Conservation (phyloP, 2,329 filamentous ascomycete genomes). For the Chaetomium strumarium region DNA sequence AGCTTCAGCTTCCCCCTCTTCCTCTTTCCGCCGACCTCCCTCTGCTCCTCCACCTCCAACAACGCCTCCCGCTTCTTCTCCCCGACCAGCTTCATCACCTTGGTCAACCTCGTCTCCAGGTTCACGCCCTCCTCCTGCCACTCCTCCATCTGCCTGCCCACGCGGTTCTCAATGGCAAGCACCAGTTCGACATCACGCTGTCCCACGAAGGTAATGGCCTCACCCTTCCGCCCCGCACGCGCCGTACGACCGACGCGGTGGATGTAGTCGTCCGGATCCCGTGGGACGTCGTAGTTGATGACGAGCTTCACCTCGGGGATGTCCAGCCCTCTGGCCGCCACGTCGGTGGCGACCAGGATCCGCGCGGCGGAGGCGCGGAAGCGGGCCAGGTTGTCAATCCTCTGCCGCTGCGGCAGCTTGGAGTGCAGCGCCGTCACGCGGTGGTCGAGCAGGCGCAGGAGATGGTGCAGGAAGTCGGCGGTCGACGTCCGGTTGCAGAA, state of each 20-base stretch:
- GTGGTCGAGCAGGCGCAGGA: conserved; percentile 79
- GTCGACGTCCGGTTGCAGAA: conserved; percentile 92
- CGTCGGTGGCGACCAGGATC: conserved; percentile 90
- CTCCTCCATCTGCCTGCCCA: conserved; percentile 71
- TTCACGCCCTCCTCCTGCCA: conserved; percentile 91
- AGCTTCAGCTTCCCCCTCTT: conserved; percentile 57
- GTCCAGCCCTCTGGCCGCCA: conserved; percentile 89
- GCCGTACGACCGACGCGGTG: conserved; percentile 94
- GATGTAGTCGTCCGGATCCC: conserved; percentile 96
- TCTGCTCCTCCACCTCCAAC: conserved; percentile 84
- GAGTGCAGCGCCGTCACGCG: conserved; percentile 90
- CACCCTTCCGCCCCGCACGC: conserved; percentile 77
- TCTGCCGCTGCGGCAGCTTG: conserved; percentile 74
- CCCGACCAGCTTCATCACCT: conserved; percentile 80
- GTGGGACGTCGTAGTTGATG: conserved; percentile 90
- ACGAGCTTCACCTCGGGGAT: conserved; percentile 89
- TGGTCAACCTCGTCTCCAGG: conserved; percentile 81
- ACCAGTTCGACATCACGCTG: conserved; percentile 89
- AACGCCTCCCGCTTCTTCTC: conserved; percentile 92
- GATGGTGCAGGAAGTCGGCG: conserved; percentile 81
- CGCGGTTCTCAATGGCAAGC: conserved; percentile 80
- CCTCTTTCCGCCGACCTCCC: conserved; percentile 83
- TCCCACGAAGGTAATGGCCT: conserved; percentile 81
- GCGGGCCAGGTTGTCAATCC: conserved; percentile 79
- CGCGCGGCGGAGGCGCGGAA: conserved; percentile 87